Percentiles rank a stretch among this genome's conserved stretches.
phyloP scores from a whole-genome alignment of 1,139 yeast genomes.

The Taiozyma onychis region DNA sequence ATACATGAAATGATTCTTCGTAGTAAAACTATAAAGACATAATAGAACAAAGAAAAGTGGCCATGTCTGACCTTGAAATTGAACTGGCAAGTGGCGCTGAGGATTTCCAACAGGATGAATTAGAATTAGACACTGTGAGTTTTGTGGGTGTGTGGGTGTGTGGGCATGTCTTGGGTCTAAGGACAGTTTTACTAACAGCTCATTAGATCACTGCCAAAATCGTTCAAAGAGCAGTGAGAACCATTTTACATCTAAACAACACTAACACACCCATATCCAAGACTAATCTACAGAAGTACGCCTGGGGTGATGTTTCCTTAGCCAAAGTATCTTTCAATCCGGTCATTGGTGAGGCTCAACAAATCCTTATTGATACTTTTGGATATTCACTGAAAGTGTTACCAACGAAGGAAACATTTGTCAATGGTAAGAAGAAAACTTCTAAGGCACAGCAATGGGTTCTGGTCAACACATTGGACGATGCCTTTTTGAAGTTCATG shows the following conservation, averaged over 20 bases:
- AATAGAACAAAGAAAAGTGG: too few species aligned
- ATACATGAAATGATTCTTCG: too few species aligned
- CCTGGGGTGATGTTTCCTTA: conserved; percentile 15
- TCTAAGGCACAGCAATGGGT: conserved; percentile 14
- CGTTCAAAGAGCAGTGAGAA: conserved; percentile 14
- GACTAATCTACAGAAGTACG: conserved; percentile 17
- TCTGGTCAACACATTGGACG: conserved; percentile 10
- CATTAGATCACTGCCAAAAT: conserved; percentile 2
- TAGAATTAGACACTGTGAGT: background rate
- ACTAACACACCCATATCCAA: conserved; percentile 18
- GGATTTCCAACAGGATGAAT: background rate
- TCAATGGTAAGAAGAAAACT: conserved; percentile 5
- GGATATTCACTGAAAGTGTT: conserved; percentile 13
- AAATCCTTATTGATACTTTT: conserved; percentile 12
- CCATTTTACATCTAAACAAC: conserved; percentile 20
- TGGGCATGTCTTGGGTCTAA: too few species aligned
- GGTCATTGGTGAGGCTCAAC: conserved; percentile 16
- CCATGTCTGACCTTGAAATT: background rate
- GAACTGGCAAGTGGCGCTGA: background rate
- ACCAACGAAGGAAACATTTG: conserved; percentile 9
- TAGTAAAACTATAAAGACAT: too few species aligned
- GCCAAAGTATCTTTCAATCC: conserved; percentile 11
- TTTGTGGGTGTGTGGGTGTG: too few species aligned
- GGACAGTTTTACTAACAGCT: background rate
- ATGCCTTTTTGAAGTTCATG: conserved; percentile 11